Conservation (phyloP, 257 asterid genomes). For the Nicotiana tabacum region DNA sequence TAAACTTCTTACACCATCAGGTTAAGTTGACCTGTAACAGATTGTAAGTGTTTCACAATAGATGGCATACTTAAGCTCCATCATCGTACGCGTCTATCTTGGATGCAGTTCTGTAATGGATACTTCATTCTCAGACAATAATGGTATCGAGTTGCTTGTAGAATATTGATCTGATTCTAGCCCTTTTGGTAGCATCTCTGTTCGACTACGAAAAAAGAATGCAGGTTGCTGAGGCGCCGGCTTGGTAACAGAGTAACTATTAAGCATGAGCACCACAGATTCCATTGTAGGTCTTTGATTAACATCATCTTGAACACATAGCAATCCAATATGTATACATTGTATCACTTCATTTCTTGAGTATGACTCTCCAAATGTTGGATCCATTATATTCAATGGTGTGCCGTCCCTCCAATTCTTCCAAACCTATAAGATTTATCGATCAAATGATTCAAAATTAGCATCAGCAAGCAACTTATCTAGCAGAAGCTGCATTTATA, state of each 20-base stretch:
- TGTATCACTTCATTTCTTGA: conserved; percentile 17
- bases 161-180: conserved; percentile 3
- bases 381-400: conserved; percentile 22
- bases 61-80: neutral
- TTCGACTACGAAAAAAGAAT: neutral
- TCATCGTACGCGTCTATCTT: neutral
- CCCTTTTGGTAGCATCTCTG: neutral
- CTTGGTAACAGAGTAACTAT: conserved; percentile 3
- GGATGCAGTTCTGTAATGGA: conserved; percentile 24
- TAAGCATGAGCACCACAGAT: conserved; percentile 23
- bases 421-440: conserved; percentile 24
- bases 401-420: conserved; percentile 27
- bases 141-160: conserved; percentile 6
- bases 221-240: conserved; percentile 16
- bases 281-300: conserved; percentile 26
- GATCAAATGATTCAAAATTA: neutral
- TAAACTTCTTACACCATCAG: too few relatives aligned
- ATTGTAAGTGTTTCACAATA: neutral
- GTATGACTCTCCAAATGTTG: conserved; percentile 11
- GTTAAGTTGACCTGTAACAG: too few relatives aligned
- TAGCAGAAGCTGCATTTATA: neutral
- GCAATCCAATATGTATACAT: conserved; percentile 20
- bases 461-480: neutral
- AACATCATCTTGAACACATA: conserved; percentile 26
- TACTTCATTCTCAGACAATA: conserved; percentile 16